Evolutionary conservation across 2,329 filamentous ascomycete species (phyloP), one percentile per base, ranked within the genome.

Genomic region (Aschersonia sp.): DNA sequence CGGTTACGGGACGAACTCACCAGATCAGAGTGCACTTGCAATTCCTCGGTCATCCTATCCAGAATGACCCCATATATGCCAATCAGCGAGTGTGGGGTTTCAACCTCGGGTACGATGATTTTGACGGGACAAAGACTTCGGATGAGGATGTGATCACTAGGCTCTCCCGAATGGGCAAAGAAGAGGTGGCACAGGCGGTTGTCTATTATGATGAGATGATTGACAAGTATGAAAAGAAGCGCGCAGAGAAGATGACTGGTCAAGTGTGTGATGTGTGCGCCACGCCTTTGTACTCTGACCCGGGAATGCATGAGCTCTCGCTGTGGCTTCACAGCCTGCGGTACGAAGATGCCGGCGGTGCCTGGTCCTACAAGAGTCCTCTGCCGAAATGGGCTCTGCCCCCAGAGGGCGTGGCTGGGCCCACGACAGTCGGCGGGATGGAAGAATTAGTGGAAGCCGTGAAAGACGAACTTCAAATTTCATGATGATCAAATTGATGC

Each of bases 21-120:
- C 92, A 98, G 63, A 76, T 98, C 45, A 81, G 92, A 35, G 92
- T 98, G 14, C 92, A 98, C 59, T 73, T 98, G 12, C 92, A 98
- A 61, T 94, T 87, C 63, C 71, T 98, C 4, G 92, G 92, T 1
- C 85, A 97, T 60, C 92, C 92, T 2, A 97, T 98, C 56, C 82
- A 87, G 53, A 98, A 98, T 63, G 92, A 98, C 60, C 92, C 92
- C 6, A 97, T 98, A 56, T 98, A 98, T 63, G 88, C 87, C 57
- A 98, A 98, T 61, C 81, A 87, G 60, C 81, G 81, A 49, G 92
- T 98, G 9, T 98, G 94, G 72, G 92, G 92, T 0, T 71, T 82
- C 1, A 75, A 82, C 8, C 77, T 98, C 0, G 92, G 87, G 12
- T 76, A 66, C 47, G 70, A 75, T 48, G 79, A 83, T 52, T 68